Percentiles rank a stretch among this genome's conserved stretches.
These are phyloP conservation scores for Gynostemma pentaphyllum DNA, from an alignment of 306 rosid genomes.

Conservation along the genomic window DNA sequence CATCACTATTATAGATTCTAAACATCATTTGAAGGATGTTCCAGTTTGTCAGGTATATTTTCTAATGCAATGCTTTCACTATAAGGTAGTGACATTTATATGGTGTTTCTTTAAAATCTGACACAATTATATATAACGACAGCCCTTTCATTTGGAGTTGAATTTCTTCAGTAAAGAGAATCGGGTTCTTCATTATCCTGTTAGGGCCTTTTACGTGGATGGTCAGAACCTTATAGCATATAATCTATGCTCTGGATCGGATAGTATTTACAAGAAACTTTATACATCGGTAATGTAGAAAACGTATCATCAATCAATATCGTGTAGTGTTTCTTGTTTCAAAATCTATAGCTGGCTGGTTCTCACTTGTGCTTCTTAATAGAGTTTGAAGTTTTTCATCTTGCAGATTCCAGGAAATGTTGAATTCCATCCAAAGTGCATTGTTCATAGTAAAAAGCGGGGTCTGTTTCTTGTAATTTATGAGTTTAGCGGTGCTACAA, in stretches of 20 bases:
- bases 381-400: background rate
- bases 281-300: conserved; percentile 56
- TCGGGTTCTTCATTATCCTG: conserved; percentile 94
- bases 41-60: conserved; percentile 68
- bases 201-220: conserved; percentile 77
- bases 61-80: conserved; percentile 17
- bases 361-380: background rate
- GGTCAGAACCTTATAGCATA: conserved; percentile 77
- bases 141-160: conserved; percentile 95
- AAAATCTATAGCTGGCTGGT: background rate
- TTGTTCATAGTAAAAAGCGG: conserved; percentile 72
- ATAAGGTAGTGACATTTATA: conserved; percentile 12
- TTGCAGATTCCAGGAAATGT: conserved; percentile 72
- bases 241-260: conserved; percentile 63
- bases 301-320: conserved; percentile 5
- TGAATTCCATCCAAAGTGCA: conserved; percentile 67
- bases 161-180: conserved; percentile 92
- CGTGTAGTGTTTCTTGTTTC: background rate
- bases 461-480: conserved; percentile 65
- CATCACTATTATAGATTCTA: conserved; percentile 61
- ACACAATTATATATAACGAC: conserved; percentile 26
- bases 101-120: conserved; percentile 16
- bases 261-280: conserved; percentile 77
- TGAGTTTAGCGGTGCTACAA: conserved; percentile 70
- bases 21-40: conserved; percentile 76